Evolutionary conservation across 306 rosid species (phyloP).

Genomic region (Benincasa hispida): DNA sequence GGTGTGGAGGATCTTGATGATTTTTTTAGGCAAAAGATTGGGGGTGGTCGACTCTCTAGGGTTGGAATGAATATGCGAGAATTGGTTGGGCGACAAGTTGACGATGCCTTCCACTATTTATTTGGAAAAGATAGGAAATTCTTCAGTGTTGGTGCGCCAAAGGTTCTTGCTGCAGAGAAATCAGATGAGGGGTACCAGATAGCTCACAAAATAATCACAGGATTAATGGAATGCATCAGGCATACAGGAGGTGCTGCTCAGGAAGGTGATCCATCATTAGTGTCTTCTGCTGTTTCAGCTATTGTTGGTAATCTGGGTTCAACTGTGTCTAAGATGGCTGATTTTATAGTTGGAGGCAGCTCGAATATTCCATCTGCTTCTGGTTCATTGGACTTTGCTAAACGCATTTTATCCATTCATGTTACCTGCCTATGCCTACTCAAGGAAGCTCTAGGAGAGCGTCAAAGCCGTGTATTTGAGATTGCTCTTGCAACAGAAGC

Average conservation of each 20-base stretch:
- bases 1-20: constrained; percentile 96
- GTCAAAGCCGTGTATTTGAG: constrained; percentile 92
- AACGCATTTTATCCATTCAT: constrained; percentile 61
- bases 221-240: constrained; percentile 74
- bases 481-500: constrained; percentile 94
- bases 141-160: constrained; percentile 41
- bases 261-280: constrained; percentile 96
- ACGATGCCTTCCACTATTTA: constrained; percentile 43
- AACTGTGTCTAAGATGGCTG: constrained; percentile 49
- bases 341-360: constrained; percentile 43
- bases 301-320: constrained; percentile 62
- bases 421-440: constrained; percentile 73
- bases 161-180: constrained; percentile 56
- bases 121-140: constrained; percentile 67
- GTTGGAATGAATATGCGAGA: constrained; percentile 73
- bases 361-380: constrained; percentile 34
- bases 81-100: constrained; percentile 66
- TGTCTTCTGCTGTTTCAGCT: constrained; percentile 82
- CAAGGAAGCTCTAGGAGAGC: constrained; percentile 96
- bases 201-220: constrained; percentile 58
- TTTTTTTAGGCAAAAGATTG: constrained; percentile 75
- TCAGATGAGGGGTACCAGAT: constrained; percentile 78
- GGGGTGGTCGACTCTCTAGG: constrained; percentile 69
- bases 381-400: constrained; percentile 44
- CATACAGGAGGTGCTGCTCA: constrained; percentile 99